Evolutionary conservation across 345 rosid species (phyloP).

Genomic region (Euphorbia peplus): DNA sequence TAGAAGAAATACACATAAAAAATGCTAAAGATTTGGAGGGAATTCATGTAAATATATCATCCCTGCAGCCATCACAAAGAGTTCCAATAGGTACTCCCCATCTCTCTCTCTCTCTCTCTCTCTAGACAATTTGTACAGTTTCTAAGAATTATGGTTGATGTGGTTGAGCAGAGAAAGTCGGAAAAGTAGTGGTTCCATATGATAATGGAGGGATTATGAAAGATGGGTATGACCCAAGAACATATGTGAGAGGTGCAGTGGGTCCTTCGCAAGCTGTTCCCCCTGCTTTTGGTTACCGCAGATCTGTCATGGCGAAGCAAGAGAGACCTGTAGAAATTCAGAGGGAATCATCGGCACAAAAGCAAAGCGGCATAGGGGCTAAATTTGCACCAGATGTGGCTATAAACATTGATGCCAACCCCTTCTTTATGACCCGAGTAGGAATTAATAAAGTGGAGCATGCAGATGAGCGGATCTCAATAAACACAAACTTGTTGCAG

Average conservation of each 20-base stretch:
- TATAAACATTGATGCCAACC: constrained; percentile 73
- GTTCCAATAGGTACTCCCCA: constrained; percentile 47
- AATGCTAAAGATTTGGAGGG: constrained; percentile 42
- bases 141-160: constrained; percentile 6
- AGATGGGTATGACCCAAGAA: constrained; percentile 66
- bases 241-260: constrained; percentile 47
- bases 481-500: constrained; percentile 62
- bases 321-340: constrained; percentile 49
- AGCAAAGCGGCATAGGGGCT: constrained; percentile 50
- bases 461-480: constrained; percentile 46
- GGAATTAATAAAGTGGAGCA: constrained; percentile 57
- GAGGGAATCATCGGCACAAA: constrained; percentile 45
- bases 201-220: constrained; percentile 47
- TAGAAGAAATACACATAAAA: constrained; percentile 35
- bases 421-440: constrained; percentile 62
- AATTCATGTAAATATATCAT: constrained; percentile 38
- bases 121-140: too few species aligned
- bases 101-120: too few species aligned
- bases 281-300: constrained; percentile 39
- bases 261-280: constrained; percentile 47
- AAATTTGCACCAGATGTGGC: constrained; percentile 66
- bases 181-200: constrained; percentile 52
- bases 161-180: constrained; percentile 54
- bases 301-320: constrained; percentile 50
- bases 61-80: constrained; percentile 57